phyloP scores from a whole-genome alignment of 192 early-diverging fungal genomes.

The Bifiguratus adelaidae region DNA sequence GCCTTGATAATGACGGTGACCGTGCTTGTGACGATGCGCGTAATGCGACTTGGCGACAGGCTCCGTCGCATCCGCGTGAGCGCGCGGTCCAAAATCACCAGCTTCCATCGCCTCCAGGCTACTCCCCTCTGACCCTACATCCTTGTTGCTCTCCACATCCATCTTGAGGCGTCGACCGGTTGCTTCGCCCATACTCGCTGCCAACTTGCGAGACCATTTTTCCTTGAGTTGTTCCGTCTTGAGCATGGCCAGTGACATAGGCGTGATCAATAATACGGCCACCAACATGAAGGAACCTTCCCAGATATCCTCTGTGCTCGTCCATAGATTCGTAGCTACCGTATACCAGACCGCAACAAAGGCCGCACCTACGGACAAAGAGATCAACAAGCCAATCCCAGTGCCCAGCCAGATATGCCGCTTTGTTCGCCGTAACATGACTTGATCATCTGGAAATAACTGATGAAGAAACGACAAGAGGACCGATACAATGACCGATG shows the following conservation, averaged over 20 bases:
- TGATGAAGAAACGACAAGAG: slow-evolving; percentile 65
- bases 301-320: slow-evolving; percentile 63
- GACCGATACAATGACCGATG: slow-evolving; percentile 80
- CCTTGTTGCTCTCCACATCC: neutral
- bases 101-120: no score
- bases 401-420: slow-evolving; percentile 75
- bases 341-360: slow-evolving; percentile 71
- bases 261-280: slow-evolving; percentile 63
- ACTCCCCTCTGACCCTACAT: no score
- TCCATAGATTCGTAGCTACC: slow-evolving; percentile 35
- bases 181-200: slow-evolving; percentile 14
- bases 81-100: no score
- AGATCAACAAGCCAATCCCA: slow-evolving; percentile 49
- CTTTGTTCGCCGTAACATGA: slow-evolving; percentile 36
- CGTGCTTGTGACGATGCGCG: no score
- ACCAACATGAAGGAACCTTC: slow-evolving; percentile 79
- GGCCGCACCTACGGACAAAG: slow-evolving; percentile 55
- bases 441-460: slow-evolving; percentile 38
- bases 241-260: slow-evolving; percentile 78
- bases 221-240: slow-evolving; percentile 58
- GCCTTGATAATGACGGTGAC: no score
- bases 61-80: no score
- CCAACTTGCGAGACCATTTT: slow-evolving; percentile 55
- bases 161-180: neutral
- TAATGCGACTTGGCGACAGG: no score